phyloP scores from a whole-genome alignment of 495 filamentous ascomycete species.

The Friedmanniomyces endolithicus region DNA sequence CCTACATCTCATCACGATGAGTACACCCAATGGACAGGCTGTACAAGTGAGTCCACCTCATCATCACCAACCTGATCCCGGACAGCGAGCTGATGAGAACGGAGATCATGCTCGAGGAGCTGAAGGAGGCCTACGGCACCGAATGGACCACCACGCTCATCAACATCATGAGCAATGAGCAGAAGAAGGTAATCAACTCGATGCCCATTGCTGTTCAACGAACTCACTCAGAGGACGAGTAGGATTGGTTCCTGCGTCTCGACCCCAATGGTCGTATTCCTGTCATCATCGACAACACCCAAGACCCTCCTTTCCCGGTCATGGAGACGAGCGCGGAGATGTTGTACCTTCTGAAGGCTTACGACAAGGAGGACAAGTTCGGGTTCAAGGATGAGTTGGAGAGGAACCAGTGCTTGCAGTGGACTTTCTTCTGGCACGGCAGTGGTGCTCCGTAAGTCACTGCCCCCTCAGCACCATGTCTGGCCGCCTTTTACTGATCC shows the following conservation, averaged over 20 bases:
- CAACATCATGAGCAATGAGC: slow-evolving; percentile 43
- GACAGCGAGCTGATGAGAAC: not conserved
- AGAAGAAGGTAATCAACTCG: too few species aligned
- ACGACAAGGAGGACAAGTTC: slow-evolving; percentile 36
- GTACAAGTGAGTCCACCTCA: slow-evolving; percentile 5
- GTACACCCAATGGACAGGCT: slow-evolving; percentile 29
- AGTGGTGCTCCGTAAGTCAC: slow-evolving; percentile 31
- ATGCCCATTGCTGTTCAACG: too few species aligned
- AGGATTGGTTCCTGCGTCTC: slow-evolving; percentile 44
- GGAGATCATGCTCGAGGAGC: slow-evolving; percentile 29
- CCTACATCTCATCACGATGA: slow-evolving; percentile 33
- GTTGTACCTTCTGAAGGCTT: slow-evolving; percentile 38
- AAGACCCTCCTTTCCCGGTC: slow-evolving; percentile 40
- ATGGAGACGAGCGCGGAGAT: slow-evolving; percentile 43
- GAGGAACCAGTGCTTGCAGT: slow-evolving; percentile 33
- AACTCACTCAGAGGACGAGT: too few species aligned
- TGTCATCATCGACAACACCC: slow-evolving; percentile 38
- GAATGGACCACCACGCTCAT: slow-evolving; percentile 42
- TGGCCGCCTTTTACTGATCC: not conserved
- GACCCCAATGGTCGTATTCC: slow-evolving; percentile 35
- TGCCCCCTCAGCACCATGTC: not conserved
- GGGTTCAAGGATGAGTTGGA: slow-evolving; percentile 38
- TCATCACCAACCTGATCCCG: not conserved
- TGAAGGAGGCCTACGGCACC: slow-evolving; percentile 37
- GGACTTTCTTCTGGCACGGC: slow-evolving; percentile 43